Base-by-base conservation (phyloP, 2,329 filamentous ascomycete species). In the Diplodia seriata region DNA sequence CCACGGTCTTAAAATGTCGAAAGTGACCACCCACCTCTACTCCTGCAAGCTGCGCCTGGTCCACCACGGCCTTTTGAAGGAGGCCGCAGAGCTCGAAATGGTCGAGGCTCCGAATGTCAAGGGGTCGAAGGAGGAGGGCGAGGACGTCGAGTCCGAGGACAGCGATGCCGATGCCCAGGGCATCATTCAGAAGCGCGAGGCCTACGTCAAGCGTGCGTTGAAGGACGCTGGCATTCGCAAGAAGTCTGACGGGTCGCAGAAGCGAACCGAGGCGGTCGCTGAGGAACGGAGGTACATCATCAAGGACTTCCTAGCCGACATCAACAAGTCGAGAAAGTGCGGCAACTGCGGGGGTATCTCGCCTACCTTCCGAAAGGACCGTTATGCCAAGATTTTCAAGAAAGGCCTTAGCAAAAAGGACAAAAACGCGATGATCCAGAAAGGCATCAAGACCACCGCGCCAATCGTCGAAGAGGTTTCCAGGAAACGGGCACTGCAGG, bases 371-470 rank as follows among this genome's bases (percentile, higher is more conserved):
- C 89, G 94, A 73, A 97, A 97, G 78, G 94, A 99, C 74, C 87
- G 91, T 53, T 95, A 89, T 74, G 91, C 94, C 76, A 99, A 98
- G 79, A 93, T 99, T 66, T 99, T 98, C 79, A 90, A 94, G 76
- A 95, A 91, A 76, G 84, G 91, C 1, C 81, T 97, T 68, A 87
- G 85, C 56, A 80, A 85, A 56, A 97, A 96, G 78, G 89, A 95
- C 43, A 88, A 89, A 76, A 86, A 88, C 51, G 89, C 90, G 70
- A 97, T 97, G 91, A 85, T 89, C 3, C 88, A 91, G 72, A 79
- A 80, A 57, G 86, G 88, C 66, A 87, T 93, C 76, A 90, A 89
- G 73, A 83, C 87, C 43, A 85, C 86, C 63, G 92, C 95, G 75
- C 90, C 91, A 3, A 82, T 90, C 69, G 80, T 88, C 56, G 66